Base-by-base conservation (phyloP, 768 basidiomycete species). In the Lentinula raphanica region DNA sequence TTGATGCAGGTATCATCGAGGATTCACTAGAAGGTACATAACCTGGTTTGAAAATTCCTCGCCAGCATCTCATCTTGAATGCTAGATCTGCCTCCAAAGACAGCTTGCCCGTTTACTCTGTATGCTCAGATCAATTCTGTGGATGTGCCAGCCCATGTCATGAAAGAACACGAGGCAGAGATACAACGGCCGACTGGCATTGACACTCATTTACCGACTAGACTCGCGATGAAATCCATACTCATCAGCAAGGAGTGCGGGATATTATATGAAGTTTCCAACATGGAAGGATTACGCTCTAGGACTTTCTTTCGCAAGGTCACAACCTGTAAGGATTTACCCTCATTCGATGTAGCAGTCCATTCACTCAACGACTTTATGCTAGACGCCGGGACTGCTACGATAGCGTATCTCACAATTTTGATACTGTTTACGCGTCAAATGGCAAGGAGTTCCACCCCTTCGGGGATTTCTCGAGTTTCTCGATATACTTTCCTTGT, bases 401-500 rank as follows among this genome's bases (percentile, higher is more conserved):
- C 80, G 1, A 53, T 88, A n/a, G 69, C 81, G 15, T 91, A 94
- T 66, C 74, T 94, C 13, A 61, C 73, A 9, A 72, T 94, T 49
- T 74, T 96, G 3, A 68, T 82, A 5, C 72, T 94, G 6, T 81
- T 90, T 38, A 80, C 85, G 32, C 84, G 88, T 13, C 92, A 97
- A 72, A 84, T 85, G 62, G 82, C 87, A 59, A 76, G 74, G 29
- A 90, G 88, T 60, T 82, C 88, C 19, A 92, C 88, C 4, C 91
- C 92, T 1, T 85, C 89, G 1, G 85, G 86, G 5, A 77, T 95
- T 15, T 82, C 88, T 5, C 84, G 89, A 15, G 78, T 94, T 8
- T 95, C 92, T 2, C 76, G 88, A 6, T 94, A 90, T 87, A 83
- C 87, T 1, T 92, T 95, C 67, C 76, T 93, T 21, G 73, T 85